Evolutionary conservation across 2,329 filamentous ascomycete species (phyloP).

Genomic region (Alternaria rosae): DNA sequence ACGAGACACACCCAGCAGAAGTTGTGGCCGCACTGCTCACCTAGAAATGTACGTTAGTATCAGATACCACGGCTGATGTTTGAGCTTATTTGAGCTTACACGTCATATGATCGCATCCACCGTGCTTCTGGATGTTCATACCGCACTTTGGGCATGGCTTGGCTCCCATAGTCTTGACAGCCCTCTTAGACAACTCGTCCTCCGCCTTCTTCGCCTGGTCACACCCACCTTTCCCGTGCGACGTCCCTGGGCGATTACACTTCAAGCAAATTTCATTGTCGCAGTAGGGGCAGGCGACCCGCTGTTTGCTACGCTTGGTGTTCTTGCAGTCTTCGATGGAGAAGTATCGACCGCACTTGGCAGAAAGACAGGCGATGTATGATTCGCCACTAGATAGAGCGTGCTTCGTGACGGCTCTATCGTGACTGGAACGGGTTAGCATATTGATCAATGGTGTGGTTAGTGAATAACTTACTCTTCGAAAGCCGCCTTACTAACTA

Average conservation of each 20-base stretch:
- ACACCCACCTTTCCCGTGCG: constrained; percentile 22
- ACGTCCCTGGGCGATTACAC: constrained; percentile 29
- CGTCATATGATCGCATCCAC: constrained; percentile 36
- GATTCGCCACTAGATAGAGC: constrained; percentile 14
- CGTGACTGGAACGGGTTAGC: constrained; percentile 25
- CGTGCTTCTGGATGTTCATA: constrained; percentile 34
- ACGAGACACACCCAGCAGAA: constrained; percentile 36
- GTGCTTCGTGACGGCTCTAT: constrained; percentile 26
- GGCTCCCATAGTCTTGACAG: constrained; percentile 31
- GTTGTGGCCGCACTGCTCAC: constrained; percentile 23
- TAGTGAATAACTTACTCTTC: constrained; percentile 17
- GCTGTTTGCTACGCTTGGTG: constrained; percentile 1
- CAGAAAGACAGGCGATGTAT: constrained; percentile 31
- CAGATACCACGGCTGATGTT: background rate
- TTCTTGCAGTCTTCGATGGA: constrained; percentile 28
- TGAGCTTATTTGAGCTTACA: constrained; percentile 20
- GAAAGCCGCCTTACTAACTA: constrained; percentile 16
- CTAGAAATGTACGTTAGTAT: constrained; percentile 7
- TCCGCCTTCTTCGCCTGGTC: constrained; percentile 24
- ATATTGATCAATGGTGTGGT: background rate
- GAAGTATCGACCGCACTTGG: constrained; percentile 31
- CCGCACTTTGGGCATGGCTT: constrained; percentile 38
- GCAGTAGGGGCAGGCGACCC: constrained; percentile 37
- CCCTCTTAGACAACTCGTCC: constrained; percentile 18
- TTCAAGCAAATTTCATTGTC: constrained; percentile 23